phyloP scores from a whole-genome alignment of 2,329 filamentous ascomycete species.

The Cordyceps tenuipes region DNA sequence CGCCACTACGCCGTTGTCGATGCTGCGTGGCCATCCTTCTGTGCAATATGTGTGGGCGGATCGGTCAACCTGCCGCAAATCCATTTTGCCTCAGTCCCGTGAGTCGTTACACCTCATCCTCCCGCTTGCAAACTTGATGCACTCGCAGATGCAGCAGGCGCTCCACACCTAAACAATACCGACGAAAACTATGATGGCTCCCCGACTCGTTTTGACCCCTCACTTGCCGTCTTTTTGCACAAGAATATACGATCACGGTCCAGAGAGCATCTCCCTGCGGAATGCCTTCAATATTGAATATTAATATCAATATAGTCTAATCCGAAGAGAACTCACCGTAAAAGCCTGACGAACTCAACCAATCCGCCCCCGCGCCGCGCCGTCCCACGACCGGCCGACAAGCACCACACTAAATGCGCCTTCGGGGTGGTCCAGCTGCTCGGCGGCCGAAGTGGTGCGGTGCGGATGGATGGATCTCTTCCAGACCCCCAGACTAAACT shows the following conservation, averaged over 20 bases:
- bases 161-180: not conserved
- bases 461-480: slow-evolving; percentile 11
- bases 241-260: not conserved
- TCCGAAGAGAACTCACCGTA: not conserved
- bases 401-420: slow-evolving; percentile 3
- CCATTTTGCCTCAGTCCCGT: not conserved
- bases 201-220: not conserved
- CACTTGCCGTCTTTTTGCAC: not conserved
- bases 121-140: not conserved
- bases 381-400: not conserved
- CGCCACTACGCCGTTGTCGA: not conserved
- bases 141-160: not conserved
- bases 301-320: not conserved
- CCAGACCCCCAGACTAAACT: slow-evolving; percentile 7
- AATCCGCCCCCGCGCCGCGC: slow-evolving; percentile 6
- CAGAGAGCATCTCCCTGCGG: not conserved
- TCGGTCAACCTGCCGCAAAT: slow-evolving; percentile 4
- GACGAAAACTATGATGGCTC: not conserved
- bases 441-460: slow-evolving; percentile 9
- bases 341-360: not conserved
- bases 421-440: slow-evolving; percentile 8
- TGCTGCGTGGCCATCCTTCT: not conserved
- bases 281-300: not conserved
- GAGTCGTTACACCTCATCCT: not conserved
- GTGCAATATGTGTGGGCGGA: not conserved